Base-by-base conservation (phyloP, 202 grass and related monocot genomes). In the Musa balbisiana region DNA sequence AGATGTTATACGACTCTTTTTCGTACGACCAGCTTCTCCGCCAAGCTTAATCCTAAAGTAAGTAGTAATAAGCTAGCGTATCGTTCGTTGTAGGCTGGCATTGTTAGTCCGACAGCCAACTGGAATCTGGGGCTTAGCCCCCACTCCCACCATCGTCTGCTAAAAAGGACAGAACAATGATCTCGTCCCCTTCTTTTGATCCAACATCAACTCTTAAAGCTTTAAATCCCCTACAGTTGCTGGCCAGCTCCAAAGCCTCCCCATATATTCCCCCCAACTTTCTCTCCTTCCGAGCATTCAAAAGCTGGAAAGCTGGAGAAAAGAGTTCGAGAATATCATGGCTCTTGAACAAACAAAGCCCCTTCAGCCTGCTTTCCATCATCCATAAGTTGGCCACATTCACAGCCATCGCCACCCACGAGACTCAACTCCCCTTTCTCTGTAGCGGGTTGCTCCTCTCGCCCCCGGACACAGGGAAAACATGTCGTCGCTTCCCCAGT, bases 401-500 rank as follows among this genome's bases (percentile, higher is more conserved):
- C 56, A 58, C 15, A 3, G 2, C 17, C 55, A 19, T 27, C 27
- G 27, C 2, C 27, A 2, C 27, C 26, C 27, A 27, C 25, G 25
- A 25, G 25, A 25, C 25, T 25, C 25, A 1, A 2, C 27, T 27
- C 27, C 27, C 27, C 27, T 2, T 2, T 27, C 27, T 2, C 27
- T 0, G 27, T 27, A 27, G 27, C 16, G 1, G 5, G 16, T 6
- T 8, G 13, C 55, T 16, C 6, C 55, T 59, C 13, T 6, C 9
- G 55, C 13, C 25, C 9, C 16, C 17, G 2, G 14, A 62, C n/a
- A 1, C 15, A 62, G 58, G 58, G 9, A 8, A 2, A 69, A 27
- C 50, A 97, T 97, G 90, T 78, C 90, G 19, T 91, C 90, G 8
- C 72, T 92, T 20, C 78, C 90, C 11, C 87, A 92, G 75, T 56